A percentile compares a stretch with the other conserved stretches of the same genome.
phyloP scores from a whole-genome alignment of 441 rosid genomes.

The California macrophylla region DNA sequence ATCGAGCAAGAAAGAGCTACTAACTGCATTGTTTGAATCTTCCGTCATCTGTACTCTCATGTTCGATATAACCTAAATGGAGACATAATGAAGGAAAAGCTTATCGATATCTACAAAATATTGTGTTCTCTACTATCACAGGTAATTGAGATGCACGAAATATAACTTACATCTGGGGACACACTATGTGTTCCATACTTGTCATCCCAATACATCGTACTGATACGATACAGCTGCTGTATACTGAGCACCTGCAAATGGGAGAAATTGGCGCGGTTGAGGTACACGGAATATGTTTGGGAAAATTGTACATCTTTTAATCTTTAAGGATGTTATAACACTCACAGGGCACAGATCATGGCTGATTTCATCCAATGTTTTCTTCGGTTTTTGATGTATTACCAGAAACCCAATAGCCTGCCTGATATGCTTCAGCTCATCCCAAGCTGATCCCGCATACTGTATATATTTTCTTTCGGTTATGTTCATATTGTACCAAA shows the following conservation, averaged over 20 bases:
- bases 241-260: slow-evolving; percentile 71
- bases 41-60: slow-evolving; percentile 97
- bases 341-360: slow-evolving; percentile 93
- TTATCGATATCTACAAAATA: no score
- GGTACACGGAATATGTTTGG: not conserved
- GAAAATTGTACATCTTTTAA: not conserved
- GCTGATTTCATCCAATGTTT: slow-evolving; percentile 85
- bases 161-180: slow-evolving; percentile 70
- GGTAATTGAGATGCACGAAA: slow-evolving; percentile 10
- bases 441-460: slow-evolving; percentile 89
- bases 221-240: slow-evolving; percentile 88
- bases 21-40: slow-evolving; percentile 94
- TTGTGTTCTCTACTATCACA: not conserved
- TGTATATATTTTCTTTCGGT: slow-evolving; percentile 22
- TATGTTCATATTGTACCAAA: slow-evolving; percentile 10
- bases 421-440: slow-evolving; percentile 64
- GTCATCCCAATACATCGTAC: slow-evolving; percentile 99
- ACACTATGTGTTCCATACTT: slow-evolving; percentile 95
- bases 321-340: not conserved
- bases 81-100: not conserved
- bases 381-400: slow-evolving; percentile 96
- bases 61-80: slow-evolving; percentile 65
- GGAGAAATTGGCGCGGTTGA: not conserved
- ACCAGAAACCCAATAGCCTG: slow-evolving; percentile 81
- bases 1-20: slow-evolving; percentile 85